These are phyloP conservation scores for Reticulomyxa filosa DNA, from an alignment of 78 protist genomes.

Conservation along the genomic window DNA sequence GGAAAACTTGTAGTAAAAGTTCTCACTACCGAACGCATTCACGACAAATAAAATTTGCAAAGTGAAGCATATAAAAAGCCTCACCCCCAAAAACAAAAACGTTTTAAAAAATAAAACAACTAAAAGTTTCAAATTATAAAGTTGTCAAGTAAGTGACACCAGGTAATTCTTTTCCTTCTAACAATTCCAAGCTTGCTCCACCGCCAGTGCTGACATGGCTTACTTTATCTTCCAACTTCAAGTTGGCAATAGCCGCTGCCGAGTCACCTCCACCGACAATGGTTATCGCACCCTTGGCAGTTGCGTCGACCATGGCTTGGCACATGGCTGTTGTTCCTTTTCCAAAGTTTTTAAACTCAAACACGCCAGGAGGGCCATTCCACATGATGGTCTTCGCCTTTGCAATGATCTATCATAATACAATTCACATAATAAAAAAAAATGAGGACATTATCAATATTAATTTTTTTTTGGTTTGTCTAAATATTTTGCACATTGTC, in stretches of 20 bases:
- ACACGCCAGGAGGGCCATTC: slow-evolving; percentile 28
- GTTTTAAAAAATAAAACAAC: too few relatives aligned
- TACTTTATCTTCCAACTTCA: slow-evolving; percentile 38
- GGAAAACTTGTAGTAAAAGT: too few relatives aligned
- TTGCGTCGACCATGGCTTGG: slow-evolving; percentile 26
- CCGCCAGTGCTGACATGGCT: slow-evolving; percentile 65
- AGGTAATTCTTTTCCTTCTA: slow-evolving; percentile 76
- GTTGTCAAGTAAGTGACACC: slow-evolving; percentile 37
- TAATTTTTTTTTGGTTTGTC: slow-evolving; percentile 75
- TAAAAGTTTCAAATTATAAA: too few relatives aligned
- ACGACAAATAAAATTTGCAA: too few relatives aligned
- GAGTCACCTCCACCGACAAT: slow-evolving; percentile 99
- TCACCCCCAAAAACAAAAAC: too few relatives aligned
- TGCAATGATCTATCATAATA: too few relatives aligned
- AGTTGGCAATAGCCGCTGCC: slow-evolving; percentile 62
- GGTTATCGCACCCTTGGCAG: slow-evolving; percentile 52
- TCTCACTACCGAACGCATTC: too few relatives aligned
- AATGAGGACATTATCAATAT: too few relatives aligned
- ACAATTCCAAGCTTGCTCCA: slow-evolving; percentile 96
- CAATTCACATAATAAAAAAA: too few relatives aligned
- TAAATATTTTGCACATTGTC: slow-evolving; percentile 48
- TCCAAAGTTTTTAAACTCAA: slow-evolving; percentile 32
- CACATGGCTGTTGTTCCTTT: slow-evolving; percentile 33
- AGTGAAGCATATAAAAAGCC: too few relatives aligned
- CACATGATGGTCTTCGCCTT: neutral